These are phyloP conservation scores for Phyllosticta citribraziliensis DNA, from an alignment of 2,329 filamentous ascomycete genomes.

Conservation along the genomic window DNA sequence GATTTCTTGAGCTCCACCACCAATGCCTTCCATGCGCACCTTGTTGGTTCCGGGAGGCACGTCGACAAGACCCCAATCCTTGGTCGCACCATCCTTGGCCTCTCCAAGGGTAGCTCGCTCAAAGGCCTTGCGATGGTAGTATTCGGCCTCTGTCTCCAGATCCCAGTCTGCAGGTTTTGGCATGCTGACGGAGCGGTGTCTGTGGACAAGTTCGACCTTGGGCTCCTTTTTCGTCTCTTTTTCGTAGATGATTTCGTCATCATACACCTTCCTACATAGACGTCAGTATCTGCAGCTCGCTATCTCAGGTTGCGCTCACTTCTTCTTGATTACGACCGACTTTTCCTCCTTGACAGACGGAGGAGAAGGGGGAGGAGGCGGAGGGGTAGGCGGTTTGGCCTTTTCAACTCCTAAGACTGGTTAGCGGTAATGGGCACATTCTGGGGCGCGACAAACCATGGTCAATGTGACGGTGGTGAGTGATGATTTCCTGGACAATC, in stretches of 20 bases:
- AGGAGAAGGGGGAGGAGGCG: constrained; percentile 40
- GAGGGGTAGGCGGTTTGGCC: constrained; percentile 38
- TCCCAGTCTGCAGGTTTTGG: constrained; percentile 44
- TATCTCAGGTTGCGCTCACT: constrained; percentile 27
- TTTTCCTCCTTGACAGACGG: constrained; percentile 35
- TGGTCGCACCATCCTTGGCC: constrained; percentile 62
- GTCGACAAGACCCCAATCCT: constrained; percentile 73
- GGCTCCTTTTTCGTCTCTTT: constrained; percentile 33
- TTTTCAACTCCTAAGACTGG: constrained; percentile 32
- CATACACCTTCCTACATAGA: constrained; percentile 35
- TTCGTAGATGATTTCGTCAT: constrained; percentile 60
- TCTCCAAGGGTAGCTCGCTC: constrained; percentile 63
- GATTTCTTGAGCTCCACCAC: constrained; percentile 65
- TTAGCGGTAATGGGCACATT: constrained; percentile 8
- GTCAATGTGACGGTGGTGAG: constrained; percentile 77
- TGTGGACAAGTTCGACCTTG: constrained; percentile 20
- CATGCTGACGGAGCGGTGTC: constrained; percentile 30
- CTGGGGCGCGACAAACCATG: constrained; percentile 53
- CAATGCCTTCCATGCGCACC: constrained; percentile 71
- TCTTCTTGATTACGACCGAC: constrained; percentile 11
- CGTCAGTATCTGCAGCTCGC: constrained; percentile 5
- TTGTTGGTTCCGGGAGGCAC: constrained; percentile 75
- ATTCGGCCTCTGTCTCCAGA: constrained; percentile 46
- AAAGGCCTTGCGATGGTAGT: constrained; percentile 57
- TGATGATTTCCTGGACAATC: constrained; percentile 82